These are phyloP conservation scores for Hortaea werneckii DNA, from an alignment of 2,329 filamentous ascomycete genomes.

Conservation along the genomic window DNA sequence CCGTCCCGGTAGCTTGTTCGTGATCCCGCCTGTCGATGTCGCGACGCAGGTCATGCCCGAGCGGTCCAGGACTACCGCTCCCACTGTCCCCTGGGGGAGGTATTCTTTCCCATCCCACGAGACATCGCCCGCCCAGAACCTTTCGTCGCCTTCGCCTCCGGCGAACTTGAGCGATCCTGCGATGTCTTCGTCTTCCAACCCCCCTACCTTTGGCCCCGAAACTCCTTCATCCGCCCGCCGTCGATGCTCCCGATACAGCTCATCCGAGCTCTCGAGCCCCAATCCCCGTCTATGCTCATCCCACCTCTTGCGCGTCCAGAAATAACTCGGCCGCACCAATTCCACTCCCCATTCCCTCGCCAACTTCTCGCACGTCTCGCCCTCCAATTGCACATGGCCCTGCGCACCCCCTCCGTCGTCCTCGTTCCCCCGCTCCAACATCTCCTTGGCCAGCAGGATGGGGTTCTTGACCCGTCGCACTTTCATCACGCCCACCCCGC, in stretches of 20 bases:
- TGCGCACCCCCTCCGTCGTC: conserved; percentile 52
- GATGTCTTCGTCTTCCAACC: not conserved
- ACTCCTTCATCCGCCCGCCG: conserved; percentile 15
- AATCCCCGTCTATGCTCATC: conserved; percentile 61
- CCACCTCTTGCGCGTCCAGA: conserved; percentile 69
- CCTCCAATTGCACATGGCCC: conserved; percentile 61
- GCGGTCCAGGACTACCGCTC: conserved; percentile 70
- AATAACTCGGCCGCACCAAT: conserved; percentile 60
- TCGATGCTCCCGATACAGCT: conserved; percentile 34
- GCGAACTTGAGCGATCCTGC: not conserved
- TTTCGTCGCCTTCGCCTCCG: not conserved
- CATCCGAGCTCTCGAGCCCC: conserved; percentile 28
- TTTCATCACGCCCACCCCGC: conserved; percentile 67
- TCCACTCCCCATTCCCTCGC: conserved; percentile 60
- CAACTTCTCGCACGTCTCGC: conserved; percentile 57
- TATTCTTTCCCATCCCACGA: conserved; percentile 55
- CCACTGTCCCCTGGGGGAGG: conserved; percentile 74
- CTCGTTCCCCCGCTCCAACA: conserved; percentile 57
- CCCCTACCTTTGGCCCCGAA: not conserved
- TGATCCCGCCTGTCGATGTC: conserved; percentile 64
- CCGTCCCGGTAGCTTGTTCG: conserved; percentile 77
- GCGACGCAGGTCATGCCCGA: conserved; percentile 61
- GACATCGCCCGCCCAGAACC: conserved; percentile 14
- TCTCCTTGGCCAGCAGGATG: conserved; percentile 59
- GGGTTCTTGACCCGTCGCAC: conserved; percentile 69